Base-by-base conservation (phyloP, 2,329 filamentous ascomycete genomes). In the Hymenoscyphus scutula region DNA sequence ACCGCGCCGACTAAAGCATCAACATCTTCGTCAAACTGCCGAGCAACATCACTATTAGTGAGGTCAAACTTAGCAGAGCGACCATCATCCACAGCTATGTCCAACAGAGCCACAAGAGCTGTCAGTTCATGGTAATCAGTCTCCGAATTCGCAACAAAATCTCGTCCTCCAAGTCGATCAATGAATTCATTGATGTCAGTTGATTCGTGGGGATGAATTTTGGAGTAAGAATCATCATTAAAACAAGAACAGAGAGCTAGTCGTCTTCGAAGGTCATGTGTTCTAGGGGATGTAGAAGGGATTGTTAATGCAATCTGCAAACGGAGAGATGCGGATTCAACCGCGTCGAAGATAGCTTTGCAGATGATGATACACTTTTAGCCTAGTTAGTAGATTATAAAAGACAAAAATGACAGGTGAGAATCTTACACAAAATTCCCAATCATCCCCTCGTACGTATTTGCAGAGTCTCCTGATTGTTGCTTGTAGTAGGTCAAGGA, bases 11-110 rank as follows among this genome's bases (percentile, higher is more conserved):
- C 81, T 4, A 97, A 79, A 25, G 77, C 78, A 74, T 97, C 92
- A 37, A 97, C 79, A 11, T 86, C 80, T 5, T 77, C 75, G 71
- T 97, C 91, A 78, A 94, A 96, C 2, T 77, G 73, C 55, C 82
- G 78, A 13, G 76, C 78, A 51, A 71, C 67, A 56, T 77, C 74
- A 53, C 68, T 56, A 54, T 74, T 74, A 6, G 63, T 73, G 6
- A 67, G 70, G 68, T 69, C 64, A 64, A 76, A 59, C 45, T 66
- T 62, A 59, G 55, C 25, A 69, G 74, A 62, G 67, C 73, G 61
- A 1, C 84, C 90, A 62, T 88, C 84, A 64, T 91, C 90, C 58
- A 97, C 80, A 17, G 86, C 88, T 45, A 91, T 83, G 71, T 95
- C 89, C 5, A 97, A 82, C 23, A 96, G 82, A 2, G 82, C 77